Base-by-base conservation (phyloP, 192 early-diverging fungal species). In the Coemansia sp. region DNA sequence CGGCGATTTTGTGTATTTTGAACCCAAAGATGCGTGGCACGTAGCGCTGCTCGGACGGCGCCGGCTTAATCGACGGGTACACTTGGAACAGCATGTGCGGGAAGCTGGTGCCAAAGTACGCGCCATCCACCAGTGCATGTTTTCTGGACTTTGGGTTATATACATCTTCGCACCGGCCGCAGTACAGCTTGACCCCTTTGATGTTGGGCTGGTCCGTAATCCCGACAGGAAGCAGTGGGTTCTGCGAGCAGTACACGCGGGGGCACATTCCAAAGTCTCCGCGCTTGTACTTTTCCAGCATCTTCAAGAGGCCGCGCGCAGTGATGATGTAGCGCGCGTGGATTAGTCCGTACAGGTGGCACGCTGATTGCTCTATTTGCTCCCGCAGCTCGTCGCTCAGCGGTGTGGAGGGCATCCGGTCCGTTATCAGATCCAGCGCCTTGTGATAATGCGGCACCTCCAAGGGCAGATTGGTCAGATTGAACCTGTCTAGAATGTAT, bases 11-110 rank as follows among this genome's bases (percentile, higher is more conserved):
- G 77, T 99, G 94, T 39, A 99, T 78, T 63, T 91, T 93, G 85
- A 99, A 99, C 8, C 97, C 97, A 87, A 99, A 99, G 49, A 99
- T 97, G 45, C 87, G 87, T n/a, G 97, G 97, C 40, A 95, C 87
- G 53, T 81, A 81, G 48, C 94, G 88, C 59, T 94, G 93, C 23
- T 83, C 84, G 21, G 83, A 81, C 67, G 92, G 92, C 4, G 84
- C 78, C 9, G 95, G 95, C 58, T 91, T 74, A 34, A 94, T 81
- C 55, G 87, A 83, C 35, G 94, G 91, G 71, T 95, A 94, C 39
- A 90, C 89, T 82, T 96, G 94, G 68, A 99, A 87, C 37, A 99
- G 77, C 87, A 98, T 92, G 68, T 98, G 95, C 40, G 96, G 96
- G 77, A 99, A 91, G 25, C 91, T 92, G 28, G 94, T 96, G 10